Evolutionary conservation across 2,329 filamentous ascomycete species (phyloP).

Genomic region (Microdochium nivale): DNA sequence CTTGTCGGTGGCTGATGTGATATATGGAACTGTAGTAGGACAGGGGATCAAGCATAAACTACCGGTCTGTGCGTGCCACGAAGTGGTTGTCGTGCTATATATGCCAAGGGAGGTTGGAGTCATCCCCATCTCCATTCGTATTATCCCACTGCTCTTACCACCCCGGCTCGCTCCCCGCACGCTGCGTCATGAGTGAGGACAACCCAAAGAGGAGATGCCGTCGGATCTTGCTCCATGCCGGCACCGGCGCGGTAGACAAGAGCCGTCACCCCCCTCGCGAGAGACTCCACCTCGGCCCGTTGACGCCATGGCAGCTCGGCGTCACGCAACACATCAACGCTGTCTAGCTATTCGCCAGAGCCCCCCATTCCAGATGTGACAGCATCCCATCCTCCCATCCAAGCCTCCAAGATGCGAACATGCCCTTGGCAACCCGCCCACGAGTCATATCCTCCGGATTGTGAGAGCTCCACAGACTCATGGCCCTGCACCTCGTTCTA

Average conservation of each 20-base stretch:
- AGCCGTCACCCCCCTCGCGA: no score
- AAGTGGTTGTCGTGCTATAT: neutral
- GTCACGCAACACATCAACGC: neutral
- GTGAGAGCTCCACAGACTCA: neutral
- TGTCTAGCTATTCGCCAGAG: neutral
- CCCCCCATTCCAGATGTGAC: neutral
- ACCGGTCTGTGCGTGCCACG: neutral
- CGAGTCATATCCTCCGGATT: neutral
- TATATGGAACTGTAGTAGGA: no score
- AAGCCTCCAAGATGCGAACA: neutral
- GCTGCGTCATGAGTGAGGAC: no score
- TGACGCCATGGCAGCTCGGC: neutral
- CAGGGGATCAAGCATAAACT: neutral
- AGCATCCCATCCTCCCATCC: neutral
- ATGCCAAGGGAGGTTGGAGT: neutral
- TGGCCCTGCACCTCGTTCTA: no score
- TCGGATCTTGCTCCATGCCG: no score
- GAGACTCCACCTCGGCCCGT: no score
- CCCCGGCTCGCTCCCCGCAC: no score
- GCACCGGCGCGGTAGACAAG: no score
- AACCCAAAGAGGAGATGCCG: no score
- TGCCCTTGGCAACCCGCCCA: neutral
- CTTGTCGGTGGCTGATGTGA: slow-evolving; percentile 6
- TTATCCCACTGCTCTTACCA: no score
- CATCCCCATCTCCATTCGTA: neutral